Evolutionary conservation across 2,329 filamentous ascomycete species (phyloP).

Genomic region (Botrytis sinoallii): DNA sequence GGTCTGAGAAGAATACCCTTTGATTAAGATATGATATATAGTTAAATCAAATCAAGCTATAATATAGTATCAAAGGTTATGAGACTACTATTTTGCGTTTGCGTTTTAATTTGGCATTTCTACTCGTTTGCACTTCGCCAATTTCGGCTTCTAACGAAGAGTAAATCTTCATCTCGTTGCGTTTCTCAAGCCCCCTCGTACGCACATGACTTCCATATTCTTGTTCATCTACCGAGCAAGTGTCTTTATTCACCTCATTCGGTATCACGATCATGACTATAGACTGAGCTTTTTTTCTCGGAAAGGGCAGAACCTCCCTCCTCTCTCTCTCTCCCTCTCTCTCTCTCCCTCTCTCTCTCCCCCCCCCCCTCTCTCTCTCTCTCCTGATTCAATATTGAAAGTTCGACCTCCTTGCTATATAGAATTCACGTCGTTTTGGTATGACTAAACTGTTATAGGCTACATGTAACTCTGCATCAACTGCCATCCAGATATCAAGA

Average conservation of each 20-base stretch:
- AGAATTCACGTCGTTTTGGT: background rate
- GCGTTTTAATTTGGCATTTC: background rate
- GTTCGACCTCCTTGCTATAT: background rate
- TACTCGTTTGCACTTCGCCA: background rate
- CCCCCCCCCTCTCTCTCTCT: background rate
- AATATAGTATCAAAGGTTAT: background rate
- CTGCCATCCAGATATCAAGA: background rate
- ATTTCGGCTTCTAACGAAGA: background rate
- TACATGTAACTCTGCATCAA: background rate
- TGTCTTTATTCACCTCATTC: background rate
- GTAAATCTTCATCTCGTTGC: background rate
- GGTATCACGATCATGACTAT: background rate
- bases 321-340: background rate
- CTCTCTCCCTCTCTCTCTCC: background rate
- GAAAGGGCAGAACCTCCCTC: background rate
- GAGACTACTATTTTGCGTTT: background rate
- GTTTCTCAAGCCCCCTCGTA: background rate
- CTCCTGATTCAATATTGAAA: background rate
- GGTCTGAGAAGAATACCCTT: conserved; percentile 74
- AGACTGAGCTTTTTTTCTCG: no score
- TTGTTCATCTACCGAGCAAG: background rate
- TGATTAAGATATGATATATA: conserved; percentile 50
- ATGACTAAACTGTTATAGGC: background rate
- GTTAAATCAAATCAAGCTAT: background rate
- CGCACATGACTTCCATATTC: background rate